These are phyloP conservation scores for Pseudoneurospora amorphoporcata DNA, from an alignment of 495 filamentous ascomycete species.

Conservation along the genomic window DNA sequence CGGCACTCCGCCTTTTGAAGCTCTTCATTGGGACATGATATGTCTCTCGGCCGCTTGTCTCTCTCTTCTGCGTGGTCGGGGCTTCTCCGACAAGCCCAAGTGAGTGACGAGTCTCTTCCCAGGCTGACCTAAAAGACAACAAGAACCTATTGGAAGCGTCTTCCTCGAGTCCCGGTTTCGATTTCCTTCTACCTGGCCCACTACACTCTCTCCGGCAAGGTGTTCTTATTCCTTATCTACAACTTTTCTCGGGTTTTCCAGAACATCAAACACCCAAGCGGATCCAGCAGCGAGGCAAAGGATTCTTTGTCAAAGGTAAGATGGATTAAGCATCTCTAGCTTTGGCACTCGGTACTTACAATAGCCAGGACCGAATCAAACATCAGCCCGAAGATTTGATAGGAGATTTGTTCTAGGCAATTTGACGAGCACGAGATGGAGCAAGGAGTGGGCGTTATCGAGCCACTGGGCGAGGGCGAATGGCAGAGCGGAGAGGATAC, in stretches of 20 bases:
- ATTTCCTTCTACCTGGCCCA: neutral
- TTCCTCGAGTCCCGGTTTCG: neutral
- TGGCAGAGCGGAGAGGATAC: slow-evolving; percentile 6
- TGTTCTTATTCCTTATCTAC: neutral
- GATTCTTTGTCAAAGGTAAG: neutral
- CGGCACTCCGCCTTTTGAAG: neutral
- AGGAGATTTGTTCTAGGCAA: neutral
- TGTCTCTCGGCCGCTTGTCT: neutral
- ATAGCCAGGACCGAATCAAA: neutral
- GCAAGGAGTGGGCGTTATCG: slow-evolving; percentile 11
- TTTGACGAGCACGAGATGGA: slow-evolving; percentile 13
- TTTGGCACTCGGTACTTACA: neutral
- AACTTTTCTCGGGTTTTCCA: neutral
- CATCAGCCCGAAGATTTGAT: neutral
- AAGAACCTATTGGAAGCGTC: neutral
- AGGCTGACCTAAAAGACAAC: neutral
- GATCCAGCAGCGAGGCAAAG: neutral
- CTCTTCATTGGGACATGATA: neutral
- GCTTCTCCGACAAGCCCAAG: neutral
- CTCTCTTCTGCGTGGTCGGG: neutral
- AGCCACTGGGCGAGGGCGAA: slow-evolving; percentile 9
- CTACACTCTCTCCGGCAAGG: neutral
- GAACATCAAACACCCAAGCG: neutral
- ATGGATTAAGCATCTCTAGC: neutral
- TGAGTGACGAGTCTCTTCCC: neutral